Conservation (phyloP, 164 flowering plant species). For the Kingdonia uniflora region DNA sequence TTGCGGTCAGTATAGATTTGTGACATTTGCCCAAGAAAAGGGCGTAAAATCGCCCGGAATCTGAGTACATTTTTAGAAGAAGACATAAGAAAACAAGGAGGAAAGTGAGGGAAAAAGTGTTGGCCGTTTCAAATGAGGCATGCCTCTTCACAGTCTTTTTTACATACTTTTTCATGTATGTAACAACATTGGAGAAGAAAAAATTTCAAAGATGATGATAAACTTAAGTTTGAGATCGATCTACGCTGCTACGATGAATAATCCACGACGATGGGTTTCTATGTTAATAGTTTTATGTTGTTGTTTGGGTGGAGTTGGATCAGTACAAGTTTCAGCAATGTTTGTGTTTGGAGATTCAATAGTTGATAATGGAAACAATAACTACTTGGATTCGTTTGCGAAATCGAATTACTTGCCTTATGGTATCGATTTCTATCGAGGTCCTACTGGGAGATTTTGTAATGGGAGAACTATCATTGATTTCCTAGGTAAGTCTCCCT, state of each 20-base stretch:
- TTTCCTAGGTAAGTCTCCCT: not conserved
- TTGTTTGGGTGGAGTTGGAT: not conserved
- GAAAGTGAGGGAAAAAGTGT: slow-evolving; percentile 3
- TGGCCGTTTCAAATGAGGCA: slow-evolving; percentile 4
- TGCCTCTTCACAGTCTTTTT: not conserved
- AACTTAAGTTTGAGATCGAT: too few species aligned
- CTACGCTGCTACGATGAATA: too few species aligned
- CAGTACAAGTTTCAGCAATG: slow-evolving; percentile 48
- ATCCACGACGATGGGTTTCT: not conserved
- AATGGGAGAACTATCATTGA: slow-evolving; percentile 31
- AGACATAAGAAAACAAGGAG: slow-evolving; percentile 6
- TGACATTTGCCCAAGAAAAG: too few species aligned
- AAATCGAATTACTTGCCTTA: slow-evolving; percentile 87
- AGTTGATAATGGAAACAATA: slow-evolving; percentile 84
- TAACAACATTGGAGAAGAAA: too few species aligned
- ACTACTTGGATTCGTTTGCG: slow-evolving; percentile 45
- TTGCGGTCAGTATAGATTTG: too few species aligned
- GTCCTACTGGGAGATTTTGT: slow-evolving; percentile 84
- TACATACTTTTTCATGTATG: not conserved
- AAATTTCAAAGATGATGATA: too few species aligned
- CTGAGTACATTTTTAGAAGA: too few species aligned
- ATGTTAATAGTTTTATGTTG: not conserved
- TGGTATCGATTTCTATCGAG: slow-evolving; percentile 71
- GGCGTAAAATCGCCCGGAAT: too few species aligned
- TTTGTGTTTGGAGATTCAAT: slow-evolving; percentile 88